phyloP scores from a whole-genome alignment of 2,329 filamentous ascomycete species.

The Pseudohalonectria lignicola region DNA sequence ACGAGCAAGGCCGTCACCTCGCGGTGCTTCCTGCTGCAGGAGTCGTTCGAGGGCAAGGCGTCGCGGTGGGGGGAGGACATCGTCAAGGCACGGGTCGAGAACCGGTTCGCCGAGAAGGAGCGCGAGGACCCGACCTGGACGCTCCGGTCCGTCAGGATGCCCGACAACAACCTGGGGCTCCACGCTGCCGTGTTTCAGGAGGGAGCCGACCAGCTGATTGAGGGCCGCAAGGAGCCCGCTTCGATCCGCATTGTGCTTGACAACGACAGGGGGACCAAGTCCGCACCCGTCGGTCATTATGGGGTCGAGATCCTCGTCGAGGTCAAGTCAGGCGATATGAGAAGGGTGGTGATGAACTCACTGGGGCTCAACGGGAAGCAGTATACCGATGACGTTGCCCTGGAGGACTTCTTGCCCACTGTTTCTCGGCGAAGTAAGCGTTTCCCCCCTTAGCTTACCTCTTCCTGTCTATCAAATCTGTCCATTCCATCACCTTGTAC shows the following conservation, averaged over 20 bases:
- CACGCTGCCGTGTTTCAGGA: conserved; percentile 66
- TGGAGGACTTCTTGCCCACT: conserved; percentile 63
- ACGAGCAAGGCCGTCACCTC: conserved; percentile 43
- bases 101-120: conserved; percentile 72
- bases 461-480: not conserved
- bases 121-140: conserved; percentile 75
- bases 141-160: conserved; percentile 56
- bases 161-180: conserved; percentile 46
- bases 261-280: conserved; percentile 53
- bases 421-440: conserved; percentile 61
- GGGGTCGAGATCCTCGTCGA: conserved; percentile 63
- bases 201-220: conserved; percentile 47
- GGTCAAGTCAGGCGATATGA: conserved; percentile 32
- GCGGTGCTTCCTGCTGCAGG: conserved; percentile 61
- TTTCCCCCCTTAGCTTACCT: no score
- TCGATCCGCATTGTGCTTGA: conserved; percentile 65
- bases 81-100: conserved; percentile 75
- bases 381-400: conserved; percentile 63
- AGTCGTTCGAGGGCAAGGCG: conserved; percentile 68
- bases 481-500: not conserved
- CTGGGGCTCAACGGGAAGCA: conserved; percentile 57
- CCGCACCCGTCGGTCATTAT: conserved; percentile 53
- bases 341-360: conserved; percentile 36
- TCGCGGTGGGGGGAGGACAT: conserved; percentile 74
- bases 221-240: conserved; percentile 57